phyloP scores from a whole-genome alignment of 306 rosid species.

The Corylus americana region DNA sequence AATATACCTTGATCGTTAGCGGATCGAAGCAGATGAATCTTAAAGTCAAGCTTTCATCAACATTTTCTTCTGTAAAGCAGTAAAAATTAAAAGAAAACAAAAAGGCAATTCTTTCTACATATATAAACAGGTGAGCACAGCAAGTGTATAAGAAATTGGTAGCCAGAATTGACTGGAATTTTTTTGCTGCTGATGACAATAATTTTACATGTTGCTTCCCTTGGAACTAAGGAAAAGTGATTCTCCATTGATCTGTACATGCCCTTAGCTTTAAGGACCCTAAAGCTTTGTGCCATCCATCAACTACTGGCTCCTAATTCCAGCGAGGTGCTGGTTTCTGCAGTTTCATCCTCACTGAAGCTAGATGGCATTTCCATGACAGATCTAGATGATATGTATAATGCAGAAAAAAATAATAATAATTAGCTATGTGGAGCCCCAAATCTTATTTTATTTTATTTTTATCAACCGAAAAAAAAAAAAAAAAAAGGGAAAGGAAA shows the following conservation, averaged over 20 bases:
- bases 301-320: conserved; percentile 41
- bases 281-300: conserved; percentile 29
- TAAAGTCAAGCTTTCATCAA: conserved; percentile 27
- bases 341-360: conserved; percentile 88
- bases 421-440: neutral
- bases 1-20: conserved; percentile 18
- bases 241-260: conserved; percentile 56
- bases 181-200: conserved; percentile 30
- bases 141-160: conserved; percentile 28
- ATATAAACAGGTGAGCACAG: conserved; percentile 43
- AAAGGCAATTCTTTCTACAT: conserved; percentile 32
- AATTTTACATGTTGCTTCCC: conserved; percentile 22
- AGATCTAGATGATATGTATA: conserved; percentile 51
- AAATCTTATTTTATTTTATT: no score
- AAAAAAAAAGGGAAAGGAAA: neutral
- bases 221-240: conserved; percentile 30
- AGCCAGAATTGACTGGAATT: conserved; percentile 2
- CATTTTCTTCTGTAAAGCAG: neutral
- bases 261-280: conserved; percentile 28
- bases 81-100: neutral
- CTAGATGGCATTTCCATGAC: conserved; percentile 67
- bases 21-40: conserved; percentile 32
- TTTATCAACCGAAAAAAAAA: no score
- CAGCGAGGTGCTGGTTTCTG: conserved; percentile 70
- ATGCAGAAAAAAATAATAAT: conserved; percentile 24